Evolutionary conservation across 2,329 filamentous ascomycete species (phyloP).

Genomic region (Fusarium transvaalense): DNA sequence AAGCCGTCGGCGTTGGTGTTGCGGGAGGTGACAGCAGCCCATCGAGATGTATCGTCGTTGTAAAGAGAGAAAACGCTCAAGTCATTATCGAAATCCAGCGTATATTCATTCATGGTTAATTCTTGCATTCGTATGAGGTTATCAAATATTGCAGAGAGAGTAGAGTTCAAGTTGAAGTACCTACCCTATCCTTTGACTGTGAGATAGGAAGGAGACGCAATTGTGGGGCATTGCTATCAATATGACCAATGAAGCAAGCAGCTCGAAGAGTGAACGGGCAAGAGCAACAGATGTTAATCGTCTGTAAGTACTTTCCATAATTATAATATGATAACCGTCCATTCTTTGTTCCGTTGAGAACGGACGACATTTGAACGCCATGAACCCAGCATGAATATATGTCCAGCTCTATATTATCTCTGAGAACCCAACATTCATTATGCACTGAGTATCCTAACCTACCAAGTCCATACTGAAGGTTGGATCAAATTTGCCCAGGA

Average conservation of each 20-base stretch:
- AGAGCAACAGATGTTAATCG: too few relatives aligned
- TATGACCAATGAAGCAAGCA: constrained; percentile 47
- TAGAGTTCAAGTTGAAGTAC: not conserved
- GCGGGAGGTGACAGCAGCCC: constrained; percentile 54
- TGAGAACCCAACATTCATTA: not conserved
- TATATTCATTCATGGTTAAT: not conserved
- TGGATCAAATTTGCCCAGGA: not conserved
- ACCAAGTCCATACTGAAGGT: not conserved
- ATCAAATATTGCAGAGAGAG: not conserved
- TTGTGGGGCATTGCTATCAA: constrained; percentile 49
- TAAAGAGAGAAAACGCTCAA: constrained; percentile 35
- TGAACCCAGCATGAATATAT: not conserved
- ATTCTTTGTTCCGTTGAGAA: not conserved
- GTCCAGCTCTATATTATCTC: not conserved
- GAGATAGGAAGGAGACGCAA: not conserved
- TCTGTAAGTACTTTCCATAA: not conserved
- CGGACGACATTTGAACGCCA: not conserved
- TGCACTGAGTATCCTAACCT: not conserved
- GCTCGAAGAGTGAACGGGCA: not conserved
- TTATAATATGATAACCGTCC: not conserved
- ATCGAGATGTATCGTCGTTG: constrained; percentile 51
- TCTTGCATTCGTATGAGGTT: not conserved
- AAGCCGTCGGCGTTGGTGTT: constrained; percentile 54
- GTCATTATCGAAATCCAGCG: not conserved
- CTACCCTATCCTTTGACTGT: too few relatives aligned